Percentiles rank a stretch among this genome's conserved stretches.
These are phyloP conservation scores for Leucosporidium creatinivorum DNA, from an alignment of 768 basidiomycete species.

Conservation along the genomic window DNA sequence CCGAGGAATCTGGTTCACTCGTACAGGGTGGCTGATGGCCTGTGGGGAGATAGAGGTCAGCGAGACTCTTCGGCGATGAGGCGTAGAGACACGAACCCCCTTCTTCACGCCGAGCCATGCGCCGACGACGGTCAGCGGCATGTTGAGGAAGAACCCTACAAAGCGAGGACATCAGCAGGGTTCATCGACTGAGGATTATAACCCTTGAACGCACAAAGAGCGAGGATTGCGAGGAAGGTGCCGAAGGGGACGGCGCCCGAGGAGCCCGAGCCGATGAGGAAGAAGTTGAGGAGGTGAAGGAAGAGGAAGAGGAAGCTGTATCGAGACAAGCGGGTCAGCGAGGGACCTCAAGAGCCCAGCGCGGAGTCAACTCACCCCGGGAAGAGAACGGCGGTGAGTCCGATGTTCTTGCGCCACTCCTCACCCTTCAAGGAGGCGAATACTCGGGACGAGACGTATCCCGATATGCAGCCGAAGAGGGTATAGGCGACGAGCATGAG, in stretches of 20 bases:
- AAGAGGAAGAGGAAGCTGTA: conserved; percentile 68
- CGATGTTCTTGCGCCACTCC: conserved; percentile 70
- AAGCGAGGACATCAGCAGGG: conserved; percentile 68
- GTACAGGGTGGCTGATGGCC: conserved; percentile 70
- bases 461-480: conserved; percentile 78
- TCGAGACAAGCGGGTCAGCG: background rate
- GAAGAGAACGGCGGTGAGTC: conserved; percentile 77
- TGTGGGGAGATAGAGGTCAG: conserved; percentile 38
- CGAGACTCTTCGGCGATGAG: background rate
- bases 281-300: conserved; percentile 84
- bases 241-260: conserved; percentile 96
- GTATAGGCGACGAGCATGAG: conserved; percentile 94
- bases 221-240: conserved; percentile 32
- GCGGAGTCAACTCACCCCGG: conserved; percentile 59
- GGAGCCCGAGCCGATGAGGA: conserved; percentile 73
- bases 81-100: conserved; percentile 54
- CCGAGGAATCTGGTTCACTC: conserved; percentile 89
- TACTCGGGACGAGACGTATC: conserved; percentile 76
- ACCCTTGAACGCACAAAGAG: conserved; percentile 8
- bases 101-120: conserved; percentile 79
- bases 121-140: conserved; percentile 77
- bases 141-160: conserved; percentile 89
- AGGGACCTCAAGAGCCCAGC: background rate
- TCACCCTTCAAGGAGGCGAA: conserved; percentile 73
- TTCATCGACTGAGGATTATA: conserved; percentile 47